Conservation (phyloP, 2,329 filamentous ascomycete species). For the Uncinocarpus reesii region DNA sequence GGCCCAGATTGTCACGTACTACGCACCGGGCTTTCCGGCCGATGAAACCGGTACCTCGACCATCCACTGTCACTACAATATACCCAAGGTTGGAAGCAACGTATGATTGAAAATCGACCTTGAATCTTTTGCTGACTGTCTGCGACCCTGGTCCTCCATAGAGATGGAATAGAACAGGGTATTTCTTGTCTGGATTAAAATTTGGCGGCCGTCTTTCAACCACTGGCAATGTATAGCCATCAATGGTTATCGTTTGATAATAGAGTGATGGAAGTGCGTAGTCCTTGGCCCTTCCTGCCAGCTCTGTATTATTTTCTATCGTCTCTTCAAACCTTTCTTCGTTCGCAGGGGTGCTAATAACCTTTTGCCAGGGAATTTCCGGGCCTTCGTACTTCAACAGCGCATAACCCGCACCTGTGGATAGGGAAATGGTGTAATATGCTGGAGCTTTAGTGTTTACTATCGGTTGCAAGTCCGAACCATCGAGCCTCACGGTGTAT, state of each 20-base stretch:
- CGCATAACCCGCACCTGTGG: slow-evolving; percentile 66
- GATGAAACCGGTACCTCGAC: slow-evolving; percentile 81
- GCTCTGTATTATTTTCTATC: slow-evolving; percentile 65
- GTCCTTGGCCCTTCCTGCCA: slow-evolving; percentile 59
- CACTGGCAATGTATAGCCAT: slow-evolving; percentile 61
- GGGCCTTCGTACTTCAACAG: slow-evolving; percentile 79
- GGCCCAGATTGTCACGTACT: slow-evolving; percentile 71
- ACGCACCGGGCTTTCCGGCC: slow-evolving; percentile 74
- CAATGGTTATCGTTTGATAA: slow-evolving; percentile 76
- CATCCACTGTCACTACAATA: slow-evolving; percentile 88
- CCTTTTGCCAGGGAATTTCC: slow-evolving; percentile 78
- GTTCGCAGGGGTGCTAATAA: slow-evolving; percentile 65
- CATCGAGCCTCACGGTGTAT: slow-evolving; percentile 79
- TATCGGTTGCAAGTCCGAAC: slow-evolving; percentile 59
- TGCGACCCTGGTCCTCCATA: slow-evolving; percentile 96
- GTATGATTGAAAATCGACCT: slow-evolving; percentile 82
- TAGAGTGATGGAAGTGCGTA: slow-evolving; percentile 74
- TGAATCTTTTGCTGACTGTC: slow-evolving; percentile 67
- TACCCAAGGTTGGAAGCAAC: slow-evolving; percentile 78
- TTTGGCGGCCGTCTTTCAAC: slow-evolving; percentile 83
- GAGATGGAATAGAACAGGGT: slow-evolving; percentile 88
- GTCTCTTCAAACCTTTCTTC: slow-evolving; percentile 53
- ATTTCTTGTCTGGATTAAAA: slow-evolving; percentile 72
- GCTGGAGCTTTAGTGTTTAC: slow-evolving; percentile 63
- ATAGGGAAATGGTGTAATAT: slow-evolving; percentile 78